A percentile compares a stretch with the other conserved stretches of the same genome.
Conservation (phyloP, 495 filamentous ascomycete genomes). For the Talaromyces proteolyticus region DNA sequence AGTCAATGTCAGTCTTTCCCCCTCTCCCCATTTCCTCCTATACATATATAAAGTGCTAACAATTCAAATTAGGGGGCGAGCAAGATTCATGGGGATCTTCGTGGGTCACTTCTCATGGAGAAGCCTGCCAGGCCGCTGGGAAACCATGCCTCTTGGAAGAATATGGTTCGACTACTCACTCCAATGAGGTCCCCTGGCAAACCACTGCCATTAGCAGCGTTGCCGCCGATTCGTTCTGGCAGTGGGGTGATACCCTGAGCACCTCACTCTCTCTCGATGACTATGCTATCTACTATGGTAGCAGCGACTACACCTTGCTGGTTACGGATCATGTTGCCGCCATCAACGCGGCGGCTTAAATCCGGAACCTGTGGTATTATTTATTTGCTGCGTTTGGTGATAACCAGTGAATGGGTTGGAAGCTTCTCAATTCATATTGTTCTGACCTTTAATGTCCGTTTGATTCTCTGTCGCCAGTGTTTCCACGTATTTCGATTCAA, state of each 20-base stretch:
- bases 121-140: constrained; percentile 43
- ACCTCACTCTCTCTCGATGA: constrained; percentile 52
- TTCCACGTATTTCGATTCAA: background rate
- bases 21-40: background rate
- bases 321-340: constrained; percentile 53
- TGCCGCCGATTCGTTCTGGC: constrained; percentile 59
- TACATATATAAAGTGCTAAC: background rate
- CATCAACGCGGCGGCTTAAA: constrained; percentile 16
- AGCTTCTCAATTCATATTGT: background rate
- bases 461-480: background rate
- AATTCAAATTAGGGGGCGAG: constrained; percentile 32
- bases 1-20: constrained; percentile 2
- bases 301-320: constrained; percentile 46
- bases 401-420: background rate
- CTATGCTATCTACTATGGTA: constrained; percentile 56
- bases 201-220: constrained; percentile 44
- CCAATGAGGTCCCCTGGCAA: constrained; percentile 52
- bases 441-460: background rate
- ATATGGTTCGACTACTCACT: constrained; percentile 49
- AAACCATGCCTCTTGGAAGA: constrained; percentile 69
- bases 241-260: constrained; percentile 54
- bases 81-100: constrained; percentile 39
- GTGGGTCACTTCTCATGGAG: constrained; percentile 59
- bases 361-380: background rate
- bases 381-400: background rate